These are phyloP conservation scores for Wallacemonas sp. DNA, from an alignment of 208 protist species.

Conservation along the genomic window DNA sequence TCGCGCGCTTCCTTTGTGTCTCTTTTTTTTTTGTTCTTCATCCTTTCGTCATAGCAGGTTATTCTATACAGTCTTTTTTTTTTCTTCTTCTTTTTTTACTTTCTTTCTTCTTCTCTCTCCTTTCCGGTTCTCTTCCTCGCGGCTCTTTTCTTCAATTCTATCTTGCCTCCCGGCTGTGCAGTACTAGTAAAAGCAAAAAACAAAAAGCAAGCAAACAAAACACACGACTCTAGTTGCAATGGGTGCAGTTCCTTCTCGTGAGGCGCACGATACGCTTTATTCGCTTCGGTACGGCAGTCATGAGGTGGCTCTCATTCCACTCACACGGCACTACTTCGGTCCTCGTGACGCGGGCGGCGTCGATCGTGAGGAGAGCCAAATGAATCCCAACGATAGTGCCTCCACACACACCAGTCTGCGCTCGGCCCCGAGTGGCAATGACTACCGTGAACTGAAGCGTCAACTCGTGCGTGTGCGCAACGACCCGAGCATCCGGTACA, in stretches of 20 bases:
- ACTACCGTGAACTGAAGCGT: constrained; percentile 36
- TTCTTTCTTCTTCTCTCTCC: constrained; percentile 12
- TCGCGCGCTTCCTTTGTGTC: neutral
- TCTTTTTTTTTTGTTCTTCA: constrained; percentile 2
- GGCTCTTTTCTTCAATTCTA: neutral
- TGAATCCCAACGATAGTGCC: neutral
- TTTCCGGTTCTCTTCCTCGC: neutral
- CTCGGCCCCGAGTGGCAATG: neutral
- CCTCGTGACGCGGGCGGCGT: neutral
- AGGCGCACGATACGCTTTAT: constrained; percentile 47
- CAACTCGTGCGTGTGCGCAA: constrained; percentile 75
- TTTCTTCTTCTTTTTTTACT: neutral
- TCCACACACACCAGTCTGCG: constrained; percentile 2
- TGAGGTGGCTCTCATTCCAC: constrained; percentile 67
- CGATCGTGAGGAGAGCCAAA: constrained; percentile 18
- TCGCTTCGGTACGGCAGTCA: constrained; percentile 75
- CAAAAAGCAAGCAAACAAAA: constrained; percentile 5
- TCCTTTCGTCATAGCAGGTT: too few species aligned
- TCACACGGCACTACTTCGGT: constrained; percentile 48
- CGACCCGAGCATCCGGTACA: constrained; percentile 72
- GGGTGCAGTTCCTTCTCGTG: constrained; percentile 55
- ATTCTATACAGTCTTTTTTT: constrained; percentile 4
- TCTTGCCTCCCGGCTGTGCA: neutral
- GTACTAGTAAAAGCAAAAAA: neutral
- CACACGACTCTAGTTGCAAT: constrained; percentile 17